Evolutionary conservation across 495 filamentous ascomycete genomes (phyloP).

Genomic region (Podospora bellae-mahoneyi): DNA sequence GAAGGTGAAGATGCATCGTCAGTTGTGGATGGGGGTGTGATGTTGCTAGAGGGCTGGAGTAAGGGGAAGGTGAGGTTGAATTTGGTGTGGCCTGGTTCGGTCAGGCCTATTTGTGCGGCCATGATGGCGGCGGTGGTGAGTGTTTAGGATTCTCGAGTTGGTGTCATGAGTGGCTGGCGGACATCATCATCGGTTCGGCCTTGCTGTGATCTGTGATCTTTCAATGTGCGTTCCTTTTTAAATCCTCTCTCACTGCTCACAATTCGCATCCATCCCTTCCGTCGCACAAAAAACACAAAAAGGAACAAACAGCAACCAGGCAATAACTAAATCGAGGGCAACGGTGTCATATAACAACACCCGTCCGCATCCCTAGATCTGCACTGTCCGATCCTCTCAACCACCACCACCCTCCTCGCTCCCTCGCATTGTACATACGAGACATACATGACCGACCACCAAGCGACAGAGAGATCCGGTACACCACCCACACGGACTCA

Average conservation of each 20-base stretch:
- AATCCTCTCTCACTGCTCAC: neutral
- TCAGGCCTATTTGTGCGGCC: conserved; percentile 10
- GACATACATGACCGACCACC: neutral
- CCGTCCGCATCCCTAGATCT: neutral
- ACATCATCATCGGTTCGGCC: neutral
- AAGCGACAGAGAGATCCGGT: too few relatives aligned
- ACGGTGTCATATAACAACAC: neutral
- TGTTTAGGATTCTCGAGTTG: neutral
- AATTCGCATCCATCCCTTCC: neutral
- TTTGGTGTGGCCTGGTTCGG: conserved; percentile 24
- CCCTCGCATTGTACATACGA: neutral
- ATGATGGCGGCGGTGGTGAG: conserved; percentile 1
- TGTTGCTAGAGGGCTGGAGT: conserved; percentile 15
- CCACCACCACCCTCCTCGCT: neutral
- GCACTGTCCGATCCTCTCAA: neutral
- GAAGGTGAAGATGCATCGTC: neutral
- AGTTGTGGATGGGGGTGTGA: neutral
- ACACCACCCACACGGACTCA: neutral
- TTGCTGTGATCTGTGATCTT: neutral
- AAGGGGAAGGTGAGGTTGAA: conserved; percentile 32
- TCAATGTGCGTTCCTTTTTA: too few relatives aligned
- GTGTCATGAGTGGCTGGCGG: neutral
- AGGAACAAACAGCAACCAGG: neutral
- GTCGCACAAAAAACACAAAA: neutral
- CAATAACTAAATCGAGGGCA: neutral